These are phyloP conservation scores for Aspergillus asperescens DNA, from an alignment of 495 filamentous ascomycete species.

Conservation along the genomic window DNA sequence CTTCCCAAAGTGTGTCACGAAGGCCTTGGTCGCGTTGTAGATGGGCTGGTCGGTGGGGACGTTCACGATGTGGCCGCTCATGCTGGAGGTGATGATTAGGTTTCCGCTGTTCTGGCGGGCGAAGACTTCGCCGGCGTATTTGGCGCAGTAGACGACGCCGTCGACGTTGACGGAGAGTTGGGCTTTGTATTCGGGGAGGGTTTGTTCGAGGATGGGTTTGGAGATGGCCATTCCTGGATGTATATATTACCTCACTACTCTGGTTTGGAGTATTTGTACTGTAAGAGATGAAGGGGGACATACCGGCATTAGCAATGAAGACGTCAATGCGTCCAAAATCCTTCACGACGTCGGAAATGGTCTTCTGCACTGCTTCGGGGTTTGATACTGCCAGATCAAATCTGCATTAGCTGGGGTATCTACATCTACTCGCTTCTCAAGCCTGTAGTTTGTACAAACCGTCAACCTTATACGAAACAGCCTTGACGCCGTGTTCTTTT, in stretches of 20 bases:
- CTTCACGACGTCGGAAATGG: slow-evolving; percentile 31
- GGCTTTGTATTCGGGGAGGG: slow-evolving; percentile 42
- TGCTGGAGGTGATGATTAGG: slow-evolving; percentile 69
- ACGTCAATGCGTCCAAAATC: slow-evolving; percentile 47
- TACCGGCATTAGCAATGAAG: slow-evolving; percentile 43
- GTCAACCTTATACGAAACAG: slow-evolving; percentile 38
- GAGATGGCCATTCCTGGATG: slow-evolving; percentile 46
- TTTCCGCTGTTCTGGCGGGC: slow-evolving; percentile 50
- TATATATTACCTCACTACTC: not conserved
- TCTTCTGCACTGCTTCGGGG: slow-evolving; percentile 23
- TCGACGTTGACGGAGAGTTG: slow-evolving; percentile 41
- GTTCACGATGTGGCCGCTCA: slow-evolving; percentile 77
- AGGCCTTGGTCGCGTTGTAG: slow-evolving; percentile 66
- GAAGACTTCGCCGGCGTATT: slow-evolving; percentile 55
- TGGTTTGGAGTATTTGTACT: too few relatives aligned
- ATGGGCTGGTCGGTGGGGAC: slow-evolving; percentile 58
- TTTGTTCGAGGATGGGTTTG: slow-evolving; percentile 44
- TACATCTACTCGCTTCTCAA: too few relatives aligned
- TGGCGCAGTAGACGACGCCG: slow-evolving; percentile 31
- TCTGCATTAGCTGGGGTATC: too few relatives aligned
- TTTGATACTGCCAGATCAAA: slow-evolving; percentile 40
- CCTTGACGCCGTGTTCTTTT: slow-evolving; percentile 28
- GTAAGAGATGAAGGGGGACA: not conserved
- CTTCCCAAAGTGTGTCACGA: slow-evolving; percentile 59
- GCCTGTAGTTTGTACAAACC: too few relatives aligned